Evolutionary conservation across 768 basidiomycete genomes (phyloP), one percentile per base, ranked within the genome.

Genomic region (Trametes punicea): DNA sequence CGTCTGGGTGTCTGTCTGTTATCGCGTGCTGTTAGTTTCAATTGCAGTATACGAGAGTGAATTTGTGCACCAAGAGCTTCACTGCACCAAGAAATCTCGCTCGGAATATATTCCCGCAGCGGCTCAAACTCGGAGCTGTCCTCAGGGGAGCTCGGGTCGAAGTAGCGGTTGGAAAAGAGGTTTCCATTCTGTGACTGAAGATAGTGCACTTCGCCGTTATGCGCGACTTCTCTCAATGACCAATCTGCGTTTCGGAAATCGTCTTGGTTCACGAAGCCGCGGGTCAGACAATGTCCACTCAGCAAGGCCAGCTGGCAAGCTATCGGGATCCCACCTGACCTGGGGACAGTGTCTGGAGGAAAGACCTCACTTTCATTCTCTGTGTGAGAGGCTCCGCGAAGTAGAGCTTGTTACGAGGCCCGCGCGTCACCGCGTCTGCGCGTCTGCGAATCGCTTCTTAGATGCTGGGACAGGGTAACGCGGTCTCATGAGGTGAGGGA

Each of bases 151-250:
- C 53, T 61, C 2, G 64, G 60, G 11, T 74, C 67, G 60, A 77
- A 80, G 64, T 73, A 77, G 25, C 64, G 63, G 61, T 64, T 67
- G 1, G 82, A 77, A 63, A 81, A 92, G 23, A 96, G 57, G 68
- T 97, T 98, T 8, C 94, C 94, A 67, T 96, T 92, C 69, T 97
- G 93, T 4, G 88, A 90, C 69, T 97, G 94, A 3, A 97, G 76
- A 69, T 96, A 96, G 60, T 76, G 71, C 15, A 87, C 77, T 39
- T 78, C 72, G 3, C 29, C 67, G 10, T 49, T 9, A 1, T 26
- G 16, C 16, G 10, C 3, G 3, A n/a, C n/a, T n/a, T n/a, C n/a
- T n/a, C n/a, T n/a, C n/a, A n/a, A n/a, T n/a, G n/a, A n/a, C n/a
- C n/a, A n/a, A n/a, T n/a, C n/a, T n/a, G n/a, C n/a, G n/a, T n/a